Evolutionary conservation across 306 rosid genomes (phyloP), one percentile per base, ranked within the genome.

Genomic region (Canavalia gladiata): DNA sequence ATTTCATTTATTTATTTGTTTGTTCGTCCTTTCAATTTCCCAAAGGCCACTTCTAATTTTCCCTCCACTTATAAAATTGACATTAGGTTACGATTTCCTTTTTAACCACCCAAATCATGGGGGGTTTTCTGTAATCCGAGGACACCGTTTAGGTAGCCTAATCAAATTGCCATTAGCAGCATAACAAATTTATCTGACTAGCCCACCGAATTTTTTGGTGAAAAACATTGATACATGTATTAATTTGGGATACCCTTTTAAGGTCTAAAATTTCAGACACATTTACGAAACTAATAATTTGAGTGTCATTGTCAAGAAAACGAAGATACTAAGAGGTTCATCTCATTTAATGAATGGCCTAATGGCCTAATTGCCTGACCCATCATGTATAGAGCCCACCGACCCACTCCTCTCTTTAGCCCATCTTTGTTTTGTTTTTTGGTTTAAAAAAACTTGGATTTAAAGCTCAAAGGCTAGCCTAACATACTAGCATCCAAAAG

Each of bases 341-440:
- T 30, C 43, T 30, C 58, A 47, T 29, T 69, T 2, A 69, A 30
- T 69, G 30, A 47, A 6, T 69, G 58, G 75, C 75, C 47, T 69
- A 0, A 45, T 18, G 58, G 75, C 75, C 47, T 69, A 0, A 45
- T 10, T 67, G 11, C 31, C 31, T 65, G 7, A n/a, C 50, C 11
- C 18, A 7, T 18, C 41, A 4, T 37, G 4, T 37, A 37, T 3
- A 12, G 68, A 62, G 4, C 71, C 13, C 33, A 41, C 4, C 3
- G 6, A 25, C 35, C 13, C 54, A 68, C 13, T 29, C 25, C 8
- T 25, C 57, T 4, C 41, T 29, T 18, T 42, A 1, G 75, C 75
- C 75, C 75, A 13, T 5, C 47, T 30, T 12, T 8, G 0, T 41
- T 29, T 8, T 0, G 4, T 2, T 0, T 0, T 37, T 37, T 37